Evolutionary conservation across 2,329 filamentous ascomycete species (phyloP).

Genomic region (Nemania bipapillata): DNA sequence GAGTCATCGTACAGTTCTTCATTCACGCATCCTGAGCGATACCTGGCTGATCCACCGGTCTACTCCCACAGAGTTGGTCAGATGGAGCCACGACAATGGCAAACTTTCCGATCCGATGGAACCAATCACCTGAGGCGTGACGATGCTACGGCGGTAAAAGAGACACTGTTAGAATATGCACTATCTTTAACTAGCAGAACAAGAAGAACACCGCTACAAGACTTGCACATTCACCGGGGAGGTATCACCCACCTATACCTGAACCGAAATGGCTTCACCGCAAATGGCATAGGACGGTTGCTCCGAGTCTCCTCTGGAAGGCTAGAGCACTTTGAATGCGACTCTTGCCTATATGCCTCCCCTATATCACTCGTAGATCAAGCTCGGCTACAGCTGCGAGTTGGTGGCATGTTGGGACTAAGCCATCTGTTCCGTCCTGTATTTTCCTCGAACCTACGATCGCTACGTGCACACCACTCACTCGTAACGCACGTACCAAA

Average conservation of each 20-base stretch:
- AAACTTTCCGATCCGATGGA: conserved; percentile 54
- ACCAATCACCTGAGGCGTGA: conserved; percentile 50
- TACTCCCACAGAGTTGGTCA: conserved; percentile 50
- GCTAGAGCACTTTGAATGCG: conserved; percentile 65
- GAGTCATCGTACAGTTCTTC: conserved; percentile 60
- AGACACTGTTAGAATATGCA: conserved; percentile 44
- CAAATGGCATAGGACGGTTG: conserved; percentile 57
- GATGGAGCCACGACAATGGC: conserved; percentile 43
- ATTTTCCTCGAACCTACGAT: conserved; percentile 64
- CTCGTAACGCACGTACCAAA: conserved; percentile 66
- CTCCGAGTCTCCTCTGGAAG: conserved; percentile 58
- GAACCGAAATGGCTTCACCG: conserved; percentile 62
- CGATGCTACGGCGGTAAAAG: conserved; percentile 50
- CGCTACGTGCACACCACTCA: conserved; percentile 68
- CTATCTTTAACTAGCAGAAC: conserved; percentile 32
- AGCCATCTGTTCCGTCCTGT: conserved; percentile 64
- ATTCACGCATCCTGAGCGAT: conserved; percentile 60
- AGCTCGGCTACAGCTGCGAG: conserved; percentile 50
- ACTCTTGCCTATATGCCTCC: conserved; percentile 53
- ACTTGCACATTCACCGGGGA: conserved; percentile 43
- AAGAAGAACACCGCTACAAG: conserved; percentile 38
- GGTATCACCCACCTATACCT: conserved; percentile 67
- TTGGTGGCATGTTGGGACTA: conserved; percentile 59
- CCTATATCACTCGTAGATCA: conserved; percentile 26
- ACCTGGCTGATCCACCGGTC: conserved; percentile 61